These are phyloP conservation scores for Trifolium dubium DNA, from an alignment of 306 rosid species.

Conservation along the genomic window DNA sequence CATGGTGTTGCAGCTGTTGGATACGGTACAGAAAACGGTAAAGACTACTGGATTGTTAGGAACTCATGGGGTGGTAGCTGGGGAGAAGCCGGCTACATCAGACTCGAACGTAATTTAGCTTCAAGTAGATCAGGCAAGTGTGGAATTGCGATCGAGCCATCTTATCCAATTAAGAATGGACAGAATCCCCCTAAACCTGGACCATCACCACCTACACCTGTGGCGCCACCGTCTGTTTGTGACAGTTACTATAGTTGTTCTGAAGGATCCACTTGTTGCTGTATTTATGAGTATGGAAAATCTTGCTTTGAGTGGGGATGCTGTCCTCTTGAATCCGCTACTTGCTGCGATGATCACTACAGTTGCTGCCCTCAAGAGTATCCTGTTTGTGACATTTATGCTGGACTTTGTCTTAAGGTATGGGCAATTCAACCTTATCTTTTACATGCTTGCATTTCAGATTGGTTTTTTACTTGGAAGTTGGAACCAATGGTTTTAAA, in stretches of 20 bases:
- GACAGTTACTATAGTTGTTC: conserved; percentile 70
- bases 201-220: conserved; percentile 92
- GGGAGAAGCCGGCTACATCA: conserved; percentile 88
- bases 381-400: conserved; percentile 65
- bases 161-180: conserved; percentile 81
- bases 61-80: conserved; percentile 90
- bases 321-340: conserved; percentile 90
- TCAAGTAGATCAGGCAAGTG: conserved; percentile 64
- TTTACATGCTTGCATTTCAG: conserved; percentile 7
- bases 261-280: conserved; percentile 77
- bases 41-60: conserved; percentile 86
- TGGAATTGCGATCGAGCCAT: conserved; percentile 90
- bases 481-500: background rate
- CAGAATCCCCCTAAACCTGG: conserved; percentile 90
- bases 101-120: conserved; percentile 70
- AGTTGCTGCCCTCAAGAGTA: conserved; percentile 91
- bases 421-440: conserved; percentile 2
- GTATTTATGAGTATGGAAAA: conserved; percentile 53
- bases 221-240: conserved; percentile 79
- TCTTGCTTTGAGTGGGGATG: conserved; percentile 87
- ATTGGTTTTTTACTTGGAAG: conserved; percentile 4
- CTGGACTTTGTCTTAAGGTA: conserved; percentile 75
- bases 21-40: conserved; percentile 70
- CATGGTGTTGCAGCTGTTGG: conserved; percentile 94
- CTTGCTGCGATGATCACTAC: conserved; percentile 89